Percentiles rank a stretch among this genome's conserved stretches.
Conservation (phyloP, 2,329 filamentous ascomycete genomes). For the Trichocomaceae sp. region DNA sequence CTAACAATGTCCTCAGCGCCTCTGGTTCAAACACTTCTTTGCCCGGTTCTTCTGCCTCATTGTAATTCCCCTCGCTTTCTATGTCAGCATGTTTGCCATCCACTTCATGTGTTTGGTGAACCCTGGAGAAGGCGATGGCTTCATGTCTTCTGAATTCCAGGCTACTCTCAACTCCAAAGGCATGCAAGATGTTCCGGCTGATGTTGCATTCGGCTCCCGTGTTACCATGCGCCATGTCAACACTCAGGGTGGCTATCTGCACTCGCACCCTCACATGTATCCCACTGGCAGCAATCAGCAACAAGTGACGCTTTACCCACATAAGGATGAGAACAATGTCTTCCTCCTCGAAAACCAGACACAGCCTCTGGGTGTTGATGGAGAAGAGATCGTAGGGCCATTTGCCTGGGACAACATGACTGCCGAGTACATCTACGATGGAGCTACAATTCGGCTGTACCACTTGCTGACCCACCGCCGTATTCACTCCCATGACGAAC, state of each 20-base stretch:
- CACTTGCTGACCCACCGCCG: slow-evolving; percentile 78
- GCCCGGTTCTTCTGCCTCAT: slow-evolving; percentile 88
- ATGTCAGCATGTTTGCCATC: slow-evolving; percentile 94
- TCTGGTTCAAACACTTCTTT: slow-evolving; percentile 91
- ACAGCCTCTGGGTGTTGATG: slow-evolving; percentile 71
- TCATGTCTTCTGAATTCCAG: slow-evolving; percentile 99
- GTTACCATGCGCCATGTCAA: slow-evolving; percentile 87
- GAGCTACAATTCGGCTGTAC: slow-evolving; percentile 73
- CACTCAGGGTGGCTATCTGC: slow-evolving; percentile 94
- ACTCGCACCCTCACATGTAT: slow-evolving; percentile 97
- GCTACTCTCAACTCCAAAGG: slow-evolving; percentile 92
- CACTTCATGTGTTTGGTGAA: slow-evolving; percentile 92
- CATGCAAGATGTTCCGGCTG: slow-evolving; percentile 91
- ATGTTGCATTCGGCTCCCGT: slow-evolving; percentile 82
- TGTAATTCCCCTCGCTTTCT: slow-evolving; percentile 79
- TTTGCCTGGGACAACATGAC: slow-evolving; percentile 75
- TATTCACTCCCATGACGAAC: slow-evolving; percentile 88
- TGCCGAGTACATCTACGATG: slow-evolving; percentile 65
- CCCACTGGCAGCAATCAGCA: slow-evolving; percentile 96
- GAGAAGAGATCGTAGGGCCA: slow-evolving; percentile 67
- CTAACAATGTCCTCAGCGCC: slow-evolving; percentile 45
- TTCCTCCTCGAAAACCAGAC: slow-evolving; percentile 96
- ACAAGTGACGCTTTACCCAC: slow-evolving; percentile 94
- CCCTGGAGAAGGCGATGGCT: slow-evolving; percentile 93
- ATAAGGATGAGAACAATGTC: slow-evolving; percentile 98